Evolutionary conservation across 768 basidiomycete genomes (phyloP).

Genomic region (Tephrocybe rancida): DNA sequence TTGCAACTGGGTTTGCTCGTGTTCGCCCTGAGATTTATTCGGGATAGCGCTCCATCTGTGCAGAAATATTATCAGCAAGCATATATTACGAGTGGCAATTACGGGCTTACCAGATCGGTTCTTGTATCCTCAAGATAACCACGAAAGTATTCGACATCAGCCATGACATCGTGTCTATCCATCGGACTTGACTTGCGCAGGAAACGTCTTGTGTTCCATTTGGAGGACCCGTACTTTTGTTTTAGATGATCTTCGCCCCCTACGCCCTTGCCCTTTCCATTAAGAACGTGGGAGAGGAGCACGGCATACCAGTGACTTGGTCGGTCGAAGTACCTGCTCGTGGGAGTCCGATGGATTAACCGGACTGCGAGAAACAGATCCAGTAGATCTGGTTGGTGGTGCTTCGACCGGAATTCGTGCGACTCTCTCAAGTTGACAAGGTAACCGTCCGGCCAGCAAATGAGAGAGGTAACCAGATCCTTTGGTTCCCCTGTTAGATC

Average conservation of each 20-base stretch:
- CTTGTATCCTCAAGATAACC: too few species aligned
- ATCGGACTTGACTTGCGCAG: too few species aligned
- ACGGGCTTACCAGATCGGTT: too few species aligned
- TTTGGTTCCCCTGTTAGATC: neutral
- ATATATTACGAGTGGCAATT: too few species aligned
- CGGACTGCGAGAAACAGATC: constrained; percentile 1
- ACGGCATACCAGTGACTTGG: constrained; percentile 10
- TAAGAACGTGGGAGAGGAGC: constrained; percentile 3
- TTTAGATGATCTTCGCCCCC: neutral
- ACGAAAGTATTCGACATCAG: too few species aligned
- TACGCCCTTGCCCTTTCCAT: neutral
- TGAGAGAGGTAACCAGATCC: neutral
- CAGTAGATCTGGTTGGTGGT: neutral
- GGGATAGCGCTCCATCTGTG: too few species aligned
- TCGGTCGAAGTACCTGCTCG: neutral
- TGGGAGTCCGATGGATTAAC: neutral
- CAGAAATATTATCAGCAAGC: too few species aligned
- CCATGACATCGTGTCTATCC: too few species aligned
- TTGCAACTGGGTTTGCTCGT: too few species aligned
- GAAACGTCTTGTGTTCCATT: too few species aligned
- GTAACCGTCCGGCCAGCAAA: neutral
- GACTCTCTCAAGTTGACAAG: neutral
- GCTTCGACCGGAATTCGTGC: neutral
- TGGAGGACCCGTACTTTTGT: too few species aligned
- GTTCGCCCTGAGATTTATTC: too few species aligned